These are phyloP conservation scores for Puccinellia tenuiflora DNA, from an alignment of 176 grass and related monocot species.

Conservation along the genomic window DNA sequence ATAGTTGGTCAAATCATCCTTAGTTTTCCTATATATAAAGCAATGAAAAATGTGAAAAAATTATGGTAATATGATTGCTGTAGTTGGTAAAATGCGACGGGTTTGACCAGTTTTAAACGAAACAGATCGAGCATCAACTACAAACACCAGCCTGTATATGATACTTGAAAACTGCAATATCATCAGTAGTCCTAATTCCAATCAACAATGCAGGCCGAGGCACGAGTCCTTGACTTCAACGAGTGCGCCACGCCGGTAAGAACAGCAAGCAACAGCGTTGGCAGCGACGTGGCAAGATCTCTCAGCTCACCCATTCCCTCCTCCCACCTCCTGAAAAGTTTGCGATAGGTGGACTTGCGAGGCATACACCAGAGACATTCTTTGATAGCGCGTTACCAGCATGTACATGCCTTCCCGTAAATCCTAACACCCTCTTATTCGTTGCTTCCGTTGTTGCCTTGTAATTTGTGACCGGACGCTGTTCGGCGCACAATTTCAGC, in stretches of 20 bases:
- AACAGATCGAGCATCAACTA: not conserved
- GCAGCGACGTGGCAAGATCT: conserved; percentile 23
- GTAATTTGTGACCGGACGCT: not conserved
- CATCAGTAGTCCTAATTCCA: not conserved
- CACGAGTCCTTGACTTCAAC: conserved; percentile 72
- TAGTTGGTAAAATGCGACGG: not conserved
- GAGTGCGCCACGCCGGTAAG: conserved; percentile 59
- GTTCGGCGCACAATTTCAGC: conserved; percentile 12
- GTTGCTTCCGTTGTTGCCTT: not conserved
- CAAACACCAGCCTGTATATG: not conserved
- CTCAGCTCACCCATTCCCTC: conserved; percentile 45
- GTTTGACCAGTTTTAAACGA: not conserved
- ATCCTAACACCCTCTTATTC: conserved; percentile 12
- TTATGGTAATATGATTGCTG: not conserved
- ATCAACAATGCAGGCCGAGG: conserved; percentile 50
- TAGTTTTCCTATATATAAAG: not conserved
- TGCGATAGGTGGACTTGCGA: conserved; percentile 34
- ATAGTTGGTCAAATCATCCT: not conserved
- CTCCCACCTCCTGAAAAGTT: conserved; percentile 52
- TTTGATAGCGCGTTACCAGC: conserved; percentile 19
- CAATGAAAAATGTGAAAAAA: not conserved
- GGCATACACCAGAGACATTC: conserved; percentile 25
- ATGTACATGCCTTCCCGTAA: conserved; percentile 43
- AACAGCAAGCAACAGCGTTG: conserved; percentile 27
- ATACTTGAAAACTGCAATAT: not conserved